Evolutionary conservation across 495 filamentous ascomycete species (phyloP).

Genomic region (Neurospora intermedia): DNA sequence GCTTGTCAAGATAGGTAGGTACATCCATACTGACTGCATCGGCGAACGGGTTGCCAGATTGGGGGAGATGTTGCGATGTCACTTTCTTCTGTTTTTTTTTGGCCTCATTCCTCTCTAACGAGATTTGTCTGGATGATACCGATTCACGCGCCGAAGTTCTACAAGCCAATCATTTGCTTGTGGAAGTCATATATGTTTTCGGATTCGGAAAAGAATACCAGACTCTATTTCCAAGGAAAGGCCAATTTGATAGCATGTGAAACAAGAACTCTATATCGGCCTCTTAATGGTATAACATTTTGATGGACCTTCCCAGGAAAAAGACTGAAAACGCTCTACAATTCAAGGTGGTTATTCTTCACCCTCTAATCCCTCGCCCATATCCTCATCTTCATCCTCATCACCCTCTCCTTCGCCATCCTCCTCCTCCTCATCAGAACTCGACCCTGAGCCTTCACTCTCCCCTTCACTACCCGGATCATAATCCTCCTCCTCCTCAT

Average conservation of each 20-base stretch:
- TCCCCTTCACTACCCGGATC: constrained; percentile 68
- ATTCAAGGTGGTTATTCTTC: background rate
- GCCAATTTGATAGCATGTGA: background rate
- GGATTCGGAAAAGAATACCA: background rate
- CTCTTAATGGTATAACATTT: background rate
- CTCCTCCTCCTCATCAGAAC: constrained; percentile 37
- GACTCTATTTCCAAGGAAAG: background rate
- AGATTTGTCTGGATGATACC: background rate
- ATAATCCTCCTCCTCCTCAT: constrained; percentile 86
- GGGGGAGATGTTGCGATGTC: too few species aligned
- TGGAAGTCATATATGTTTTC: background rate
- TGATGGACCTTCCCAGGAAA: background rate
- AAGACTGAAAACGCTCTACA: background rate
- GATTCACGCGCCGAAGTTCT: background rate
- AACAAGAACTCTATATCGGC: background rate
- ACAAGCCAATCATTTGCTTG: too few species aligned
- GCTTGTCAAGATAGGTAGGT: too few species aligned
- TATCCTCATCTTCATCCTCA: constrained; percentile 37
- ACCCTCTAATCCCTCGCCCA: constrained; percentile 22
- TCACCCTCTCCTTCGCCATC: constrained; percentile 40
- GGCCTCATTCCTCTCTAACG: background rate
- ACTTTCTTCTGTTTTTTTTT: too few species aligned
- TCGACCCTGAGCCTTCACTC: constrained; percentile 56
- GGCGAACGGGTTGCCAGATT: too few species aligned
- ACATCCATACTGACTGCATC: too few species aligned